Base-by-base conservation (phyloP, 1,284 basidiomycete genomes). In the Rhodotorula sp. region DNA sequence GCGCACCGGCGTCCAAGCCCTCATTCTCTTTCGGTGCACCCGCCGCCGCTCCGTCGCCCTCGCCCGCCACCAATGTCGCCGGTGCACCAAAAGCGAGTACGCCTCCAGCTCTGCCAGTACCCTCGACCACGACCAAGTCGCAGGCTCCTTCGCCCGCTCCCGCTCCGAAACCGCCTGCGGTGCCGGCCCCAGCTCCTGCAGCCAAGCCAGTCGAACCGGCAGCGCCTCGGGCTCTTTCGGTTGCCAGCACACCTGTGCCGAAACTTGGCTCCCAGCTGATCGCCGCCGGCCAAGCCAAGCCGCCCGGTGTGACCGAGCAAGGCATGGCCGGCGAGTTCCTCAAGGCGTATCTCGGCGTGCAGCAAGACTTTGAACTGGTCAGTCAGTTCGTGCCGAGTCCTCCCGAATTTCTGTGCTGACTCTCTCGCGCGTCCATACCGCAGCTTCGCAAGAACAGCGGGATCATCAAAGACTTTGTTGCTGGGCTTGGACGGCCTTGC, bases 351-450 rank as follows among this genome's bases (percentile, higher is more conserved):
- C 77, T 81, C 5, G 76, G 82, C 48, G 77, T 85, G 31, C 77
- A 79, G 16, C 79, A 81, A 26, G 80, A 85, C 64, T 75, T 83
- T 0, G 77, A 78, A 5, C 79, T 81, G 29, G 78, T 83, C 49
- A 34, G 61, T 58, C 31, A 43, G 21, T 8, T n/a, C 16, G 20
- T 43, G n/a, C 6, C 23, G 18, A n/a, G 3, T 8, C 21, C 48
- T 48, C 18, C 5, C 5, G 26, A 75, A 76, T n/a, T 69, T 76
- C 16, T 60, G 68, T 20, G 73, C 78, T 60, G 72, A 12, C 3
- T 16, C 51, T 52, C 29, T 49, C 26, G 18, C 49, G 2, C 2
- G 14, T 29, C 26, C 14, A 20, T 8, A 3, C 18, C 64, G 43
- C 69, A 81, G 78, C 81, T 85, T 57, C 62, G 71, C 56, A 34